Conservation (phyloP, 176 grass and related monocot genomes). For the Elaeis guineensis region DNA sequence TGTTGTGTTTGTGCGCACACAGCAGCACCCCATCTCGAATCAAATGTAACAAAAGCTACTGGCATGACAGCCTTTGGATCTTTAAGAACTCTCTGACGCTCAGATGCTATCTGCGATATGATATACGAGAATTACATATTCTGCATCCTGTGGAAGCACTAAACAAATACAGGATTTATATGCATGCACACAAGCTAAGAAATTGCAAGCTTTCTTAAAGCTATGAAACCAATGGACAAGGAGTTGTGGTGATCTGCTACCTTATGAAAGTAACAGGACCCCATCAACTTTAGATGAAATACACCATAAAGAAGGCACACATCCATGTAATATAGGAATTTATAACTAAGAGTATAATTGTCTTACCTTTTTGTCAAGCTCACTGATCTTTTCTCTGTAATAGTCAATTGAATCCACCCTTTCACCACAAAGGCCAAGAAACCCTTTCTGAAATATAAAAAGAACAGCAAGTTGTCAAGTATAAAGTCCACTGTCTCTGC, state of each 20-base stretch:
- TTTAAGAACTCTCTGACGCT: constrained; percentile 69
- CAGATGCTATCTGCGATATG: constrained; percentile 56
- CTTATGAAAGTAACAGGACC: too few relatives aligned
- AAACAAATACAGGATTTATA: too few relatives aligned
- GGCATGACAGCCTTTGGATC: constrained; percentile 87
- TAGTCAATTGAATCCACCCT: constrained; percentile 70
- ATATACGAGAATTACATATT: constrained; percentile 4
- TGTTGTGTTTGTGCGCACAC: constrained; percentile 97
- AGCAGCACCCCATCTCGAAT: constrained; percentile 94
- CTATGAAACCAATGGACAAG: too few relatives aligned
- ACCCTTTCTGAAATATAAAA: constrained; percentile 58
- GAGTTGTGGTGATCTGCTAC: too few relatives aligned
- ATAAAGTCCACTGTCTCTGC: too few relatives aligned
- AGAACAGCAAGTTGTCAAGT: constrained; percentile 3
- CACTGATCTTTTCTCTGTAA: constrained; percentile 43
- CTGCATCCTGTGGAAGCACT: too few relatives aligned
- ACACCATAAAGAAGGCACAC: too few relatives aligned
- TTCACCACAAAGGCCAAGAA: constrained; percentile 61
- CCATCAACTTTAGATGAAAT: too few relatives aligned
- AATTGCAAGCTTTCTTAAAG: too few relatives aligned
- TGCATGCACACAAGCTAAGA: too few relatives aligned
- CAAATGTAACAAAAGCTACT: constrained; percentile 96
- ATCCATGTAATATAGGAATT: neutral
- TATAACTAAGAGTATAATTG: neutral
- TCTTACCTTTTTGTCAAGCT: constrained; percentile 57